Evolutionary conservation across 2,329 filamentous ascomycete species (phyloP).

Genomic region (Sporothrix globosa): DNA sequence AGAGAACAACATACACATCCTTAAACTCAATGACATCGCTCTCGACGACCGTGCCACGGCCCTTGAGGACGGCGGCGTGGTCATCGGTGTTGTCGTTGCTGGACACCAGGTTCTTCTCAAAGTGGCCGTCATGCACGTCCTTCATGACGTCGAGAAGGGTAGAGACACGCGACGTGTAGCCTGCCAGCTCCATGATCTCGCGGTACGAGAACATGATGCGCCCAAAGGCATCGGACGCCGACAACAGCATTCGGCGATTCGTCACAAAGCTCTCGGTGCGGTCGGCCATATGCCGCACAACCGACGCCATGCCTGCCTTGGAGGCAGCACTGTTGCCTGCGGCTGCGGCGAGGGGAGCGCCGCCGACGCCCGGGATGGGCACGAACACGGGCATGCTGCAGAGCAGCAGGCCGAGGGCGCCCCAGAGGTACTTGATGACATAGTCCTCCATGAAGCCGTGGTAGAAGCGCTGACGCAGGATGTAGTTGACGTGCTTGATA

Average conservation of each 20-base stretch:
- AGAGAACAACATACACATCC: slow-evolving; percentile 63
- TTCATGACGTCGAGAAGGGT: slow-evolving; percentile 91
- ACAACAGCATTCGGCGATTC: slow-evolving; percentile 87
- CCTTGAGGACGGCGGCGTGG: slow-evolving; percentile 80
- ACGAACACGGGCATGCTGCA: slow-evolving; percentile 97
- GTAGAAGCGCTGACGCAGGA: slow-evolving; percentile 85
- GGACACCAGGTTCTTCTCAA: slow-evolving; percentile 95
- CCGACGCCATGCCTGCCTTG: neutral
- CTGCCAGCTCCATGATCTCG: slow-evolving; percentile 92
- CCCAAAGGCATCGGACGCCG: slow-evolving; percentile 92
- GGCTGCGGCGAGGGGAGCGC: slow-evolving; percentile 39
- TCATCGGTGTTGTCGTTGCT: slow-evolving; percentile 78
- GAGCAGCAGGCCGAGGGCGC: slow-evolving; percentile 83
- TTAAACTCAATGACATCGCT: slow-evolving; percentile 82
- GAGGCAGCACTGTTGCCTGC: neutral
- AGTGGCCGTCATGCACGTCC: slow-evolving; percentile 85
- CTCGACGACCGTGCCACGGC: slow-evolving; percentile 80
- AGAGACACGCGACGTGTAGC: slow-evolving; percentile 90
- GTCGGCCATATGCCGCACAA: slow-evolving; percentile 64
- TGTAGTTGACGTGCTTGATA: slow-evolving; percentile 98
- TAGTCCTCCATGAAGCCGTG: slow-evolving; percentile 99
- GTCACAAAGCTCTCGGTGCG: slow-evolving; percentile 83
- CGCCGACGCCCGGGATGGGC: slow-evolving; percentile 75
- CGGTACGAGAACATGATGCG: slow-evolving; percentile 98
- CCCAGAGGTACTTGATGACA: slow-evolving; percentile 99